Conservation (phyloP, 179 eudicot species). For the Vitellaria paradoxa region DNA sequence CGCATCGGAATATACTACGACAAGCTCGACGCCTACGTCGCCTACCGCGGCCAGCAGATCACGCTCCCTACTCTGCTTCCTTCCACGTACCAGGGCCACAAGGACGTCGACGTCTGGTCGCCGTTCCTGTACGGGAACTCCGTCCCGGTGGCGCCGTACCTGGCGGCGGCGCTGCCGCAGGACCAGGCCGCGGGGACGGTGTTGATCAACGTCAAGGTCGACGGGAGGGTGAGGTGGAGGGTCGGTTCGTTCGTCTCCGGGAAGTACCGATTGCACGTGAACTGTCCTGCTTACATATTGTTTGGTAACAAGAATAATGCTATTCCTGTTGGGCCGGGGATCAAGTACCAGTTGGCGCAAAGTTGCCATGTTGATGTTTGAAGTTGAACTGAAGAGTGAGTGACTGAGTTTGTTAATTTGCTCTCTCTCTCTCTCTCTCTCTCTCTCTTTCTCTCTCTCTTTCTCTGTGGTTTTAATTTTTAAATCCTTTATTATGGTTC, state of each 20-base stretch:
- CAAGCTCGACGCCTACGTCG: slow-evolving; percentile 47
- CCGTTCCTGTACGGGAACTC: slow-evolving; percentile 54
- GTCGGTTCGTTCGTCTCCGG: slow-evolving; percentile 71
- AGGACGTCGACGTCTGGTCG: slow-evolving; percentile 61
- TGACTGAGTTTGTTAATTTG: too few relatives aligned
- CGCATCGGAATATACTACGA: slow-evolving; percentile 75
- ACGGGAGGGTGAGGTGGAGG: slow-evolving; percentile 67
- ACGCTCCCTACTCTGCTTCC: slow-evolving; percentile 56
- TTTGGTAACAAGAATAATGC: slow-evolving; percentile 32
- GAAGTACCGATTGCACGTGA: slow-evolving; percentile 52
- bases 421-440: too few relatives aligned
- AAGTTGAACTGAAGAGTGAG: slow-evolving; percentile 11
- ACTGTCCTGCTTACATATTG: slow-evolving; percentile 65
- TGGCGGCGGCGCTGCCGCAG: slow-evolving; percentile 34
- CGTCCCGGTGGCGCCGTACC: slow-evolving; percentile 57
- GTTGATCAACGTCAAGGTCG: slow-evolving; percentile 41
- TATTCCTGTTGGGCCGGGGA: slow-evolving; percentile 35
- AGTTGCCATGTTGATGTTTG: slow-evolving; percentile 64
- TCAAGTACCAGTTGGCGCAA: slow-evolving; percentile 57
- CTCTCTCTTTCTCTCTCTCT: too few relatives aligned
- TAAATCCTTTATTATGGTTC: too few relatives aligned
- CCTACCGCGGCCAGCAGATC: slow-evolving; percentile 66
- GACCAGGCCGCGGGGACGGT: slow-evolving; percentile 58
- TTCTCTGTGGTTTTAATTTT: too few relatives aligned
- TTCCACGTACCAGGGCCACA: slow-evolving; percentile 59